Base-by-base conservation (phyloP, 2,329 filamentous ascomycete genomes). In the Fusarium poae region DNA sequence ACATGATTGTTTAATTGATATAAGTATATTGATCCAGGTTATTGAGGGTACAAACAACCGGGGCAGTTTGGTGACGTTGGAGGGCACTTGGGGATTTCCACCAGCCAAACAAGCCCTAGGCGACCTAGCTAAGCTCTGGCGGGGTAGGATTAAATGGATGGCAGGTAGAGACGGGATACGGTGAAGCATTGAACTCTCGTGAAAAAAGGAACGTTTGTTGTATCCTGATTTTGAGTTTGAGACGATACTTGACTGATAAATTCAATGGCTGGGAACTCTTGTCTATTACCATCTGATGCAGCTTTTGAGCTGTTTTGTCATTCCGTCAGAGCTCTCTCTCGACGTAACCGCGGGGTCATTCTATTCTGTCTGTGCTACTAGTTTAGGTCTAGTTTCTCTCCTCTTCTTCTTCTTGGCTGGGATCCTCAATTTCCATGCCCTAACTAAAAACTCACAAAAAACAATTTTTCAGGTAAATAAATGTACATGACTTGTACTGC, bases 401-500 rank as follows among this genome's bases (percentile, higher is more conserved):
- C 25, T 34, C 21, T 62, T 50, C 51, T 52, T 66, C 51, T 55
- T 54, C 30, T n/a, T 27, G 18, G 43, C 18, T 25, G 18, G 43
- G 43, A 45, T 45, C 43, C 21, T 16, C 4, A 32, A 45, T 42
- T 49, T 27, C 15, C 67, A 61, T 73, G 67, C 72, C 72, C 72
- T 73, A 74, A 73, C 57, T 37, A 57, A 45, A 8, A 20, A 57
- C 55, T 63, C 68, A 74, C 68, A 73, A 70, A 50, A 11, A 67
- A 67, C 62, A 73, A 68, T 43, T 43, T 42, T 43, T 43, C 40
- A 18, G 25, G 21, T 16, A 42, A 42, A 42, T 16, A 42, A 42
- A 42, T 43, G 40, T 43, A 43, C 23, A 39, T 9, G 21, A 43
- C 21, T 42, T 18, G 43, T 30, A 62, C 53, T 62, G 55, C 39